These are phyloP conservation scores for Backusella australiensis DNA, from an alignment of 192 early-diverging fungal genomes.

Conservation along the genomic window DNA sequence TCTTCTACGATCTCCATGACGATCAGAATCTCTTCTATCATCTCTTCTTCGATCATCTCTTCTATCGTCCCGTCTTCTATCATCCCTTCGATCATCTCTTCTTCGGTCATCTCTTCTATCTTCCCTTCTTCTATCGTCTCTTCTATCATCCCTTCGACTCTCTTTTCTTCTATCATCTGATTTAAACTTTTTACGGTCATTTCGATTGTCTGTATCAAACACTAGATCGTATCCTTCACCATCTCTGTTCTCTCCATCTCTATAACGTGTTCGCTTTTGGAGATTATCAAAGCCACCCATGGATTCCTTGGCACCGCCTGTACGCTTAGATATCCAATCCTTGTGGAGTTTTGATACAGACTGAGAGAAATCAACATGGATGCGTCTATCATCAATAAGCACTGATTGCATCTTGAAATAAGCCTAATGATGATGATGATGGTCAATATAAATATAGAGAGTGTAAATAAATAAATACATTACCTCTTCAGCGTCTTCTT, in stretches of 20 bases:
- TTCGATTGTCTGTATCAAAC: conserved; percentile 34
- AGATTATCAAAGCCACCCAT: conserved; percentile 49
- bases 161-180: conserved; percentile 1
- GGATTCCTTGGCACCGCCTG: conserved; percentile 24
- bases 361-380: conserved; percentile 98
- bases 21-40: background rate
- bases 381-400: conserved; percentile 91
- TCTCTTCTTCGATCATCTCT: conserved; percentile 2
- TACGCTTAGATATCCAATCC: conserved; percentile 67
- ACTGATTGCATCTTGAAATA: conserved; percentile 98
- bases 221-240: conserved; percentile 49
- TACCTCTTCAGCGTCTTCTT: conserved; percentile 79
- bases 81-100: background rate
- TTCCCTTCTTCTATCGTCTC: conserved; percentile 1
- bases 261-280: conserved; percentile 51
- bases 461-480: background rate
- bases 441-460: background rate
- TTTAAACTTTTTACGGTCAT: background rate
- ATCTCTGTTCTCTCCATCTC: conserved; percentile 33
- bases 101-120: background rate
- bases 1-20: conserved; percentile 11
- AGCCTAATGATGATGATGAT: conserved; percentile 38
- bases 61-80: background rate
- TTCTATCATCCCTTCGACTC: background rate
- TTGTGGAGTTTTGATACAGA: conserved; percentile 82